phyloP scores from a whole-genome alignment of 73 alveolate genomes.

The Blepharisma japonicum region DNA sequence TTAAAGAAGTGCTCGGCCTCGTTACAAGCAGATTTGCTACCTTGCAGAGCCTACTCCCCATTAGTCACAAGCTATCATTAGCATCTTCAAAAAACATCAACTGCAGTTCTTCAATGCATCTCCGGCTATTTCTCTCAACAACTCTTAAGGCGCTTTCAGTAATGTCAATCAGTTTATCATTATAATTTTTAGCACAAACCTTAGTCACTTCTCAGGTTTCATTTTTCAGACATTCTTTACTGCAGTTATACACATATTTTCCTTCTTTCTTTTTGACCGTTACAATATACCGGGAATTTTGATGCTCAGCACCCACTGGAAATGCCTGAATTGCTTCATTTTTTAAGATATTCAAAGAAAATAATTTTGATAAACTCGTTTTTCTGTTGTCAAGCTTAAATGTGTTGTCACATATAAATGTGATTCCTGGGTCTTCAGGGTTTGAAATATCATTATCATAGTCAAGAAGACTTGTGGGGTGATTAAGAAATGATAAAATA shows the following conservation, averaged over 20 bases:
- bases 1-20: not conserved
- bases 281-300: not conserved
- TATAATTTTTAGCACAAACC: not conserved
- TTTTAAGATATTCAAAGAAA: not conserved
- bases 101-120: not conserved
- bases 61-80: not conserved
- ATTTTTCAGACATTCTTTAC: not conserved
- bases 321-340: not conserved
- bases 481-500: not conserved
- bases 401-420: not conserved
- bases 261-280: not conserved
- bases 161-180: not conserved
- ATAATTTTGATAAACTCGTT: not conserved
- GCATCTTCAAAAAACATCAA: constrained; percentile 10
- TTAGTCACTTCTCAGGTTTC: not conserved
- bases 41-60: not conserved
- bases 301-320: not conserved
- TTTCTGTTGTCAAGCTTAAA: not conserved
- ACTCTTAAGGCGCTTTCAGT: not conserved
- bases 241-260: not conserved
- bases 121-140: not conserved
- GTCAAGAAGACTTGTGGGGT: too few species aligned
- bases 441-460: not conserved
- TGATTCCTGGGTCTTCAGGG: not conserved
- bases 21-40: not conserved